Conservation (phyloP, 257 asterid genomes). For the Thymus mandschuricus region DNA sequence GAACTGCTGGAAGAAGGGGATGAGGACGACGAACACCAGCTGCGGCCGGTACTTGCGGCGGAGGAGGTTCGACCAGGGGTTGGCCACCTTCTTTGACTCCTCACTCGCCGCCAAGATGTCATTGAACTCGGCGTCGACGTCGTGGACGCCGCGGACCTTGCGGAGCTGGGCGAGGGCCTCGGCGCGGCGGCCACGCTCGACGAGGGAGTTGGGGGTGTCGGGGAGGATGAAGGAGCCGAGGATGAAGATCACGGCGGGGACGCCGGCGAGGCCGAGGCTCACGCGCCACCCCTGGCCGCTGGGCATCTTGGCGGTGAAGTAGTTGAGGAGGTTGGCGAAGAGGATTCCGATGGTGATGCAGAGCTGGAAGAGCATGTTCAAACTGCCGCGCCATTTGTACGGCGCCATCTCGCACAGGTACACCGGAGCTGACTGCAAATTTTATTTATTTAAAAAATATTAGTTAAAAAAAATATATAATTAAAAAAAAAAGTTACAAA, state of each 20-base stretch:
- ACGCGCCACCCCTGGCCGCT: constrained; percentile 82
- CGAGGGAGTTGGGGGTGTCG: constrained; percentile 85
- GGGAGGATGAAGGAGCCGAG: constrained; percentile 76
- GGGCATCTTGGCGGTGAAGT: constrained; percentile 53
- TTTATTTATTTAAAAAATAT: no score
- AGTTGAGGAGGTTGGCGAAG: constrained; percentile 61
- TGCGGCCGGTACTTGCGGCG: constrained; percentile 74
- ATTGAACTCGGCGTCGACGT: constrained; percentile 76
- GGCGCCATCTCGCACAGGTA: constrained; percentile 80
- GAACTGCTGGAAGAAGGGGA: constrained; percentile 88
- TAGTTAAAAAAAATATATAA: neutral
- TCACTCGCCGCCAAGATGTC: constrained; percentile 79
- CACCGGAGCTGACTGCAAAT: constrained; percentile 60
- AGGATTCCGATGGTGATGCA: constrained; percentile 65
- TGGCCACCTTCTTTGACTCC: constrained; percentile 53
- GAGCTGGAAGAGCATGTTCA: constrained; percentile 65
- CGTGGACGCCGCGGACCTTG: constrained; percentile 57
- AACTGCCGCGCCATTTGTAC: constrained; percentile 63
- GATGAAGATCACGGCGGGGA: constrained; percentile 77
- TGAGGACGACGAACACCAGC: constrained; percentile 58
- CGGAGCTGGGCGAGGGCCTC: constrained; percentile 51
- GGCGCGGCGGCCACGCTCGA: constrained; percentile 65
- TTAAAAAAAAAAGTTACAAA: no score
- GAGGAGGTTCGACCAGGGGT: constrained; percentile 78
- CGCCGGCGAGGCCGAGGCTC: constrained; percentile 80